Conservation (phyloP, 2,329 filamentous ascomycete genomes). For the Cladosporium sp. region DNA sequence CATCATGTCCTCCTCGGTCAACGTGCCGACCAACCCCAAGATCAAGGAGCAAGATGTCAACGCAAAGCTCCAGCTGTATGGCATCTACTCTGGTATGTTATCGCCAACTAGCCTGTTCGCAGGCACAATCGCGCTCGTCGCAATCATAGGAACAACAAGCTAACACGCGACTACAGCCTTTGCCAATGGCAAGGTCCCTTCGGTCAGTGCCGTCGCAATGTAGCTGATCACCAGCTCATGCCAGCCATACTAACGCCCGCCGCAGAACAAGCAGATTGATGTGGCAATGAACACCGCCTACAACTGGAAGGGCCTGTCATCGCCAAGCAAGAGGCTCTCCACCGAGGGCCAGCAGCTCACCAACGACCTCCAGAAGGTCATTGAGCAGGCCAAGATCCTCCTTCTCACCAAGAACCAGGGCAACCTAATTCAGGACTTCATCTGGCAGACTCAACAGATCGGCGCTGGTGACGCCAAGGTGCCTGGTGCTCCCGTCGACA, state of each 20-base stretch:
- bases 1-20: slow-evolving; percentile 54
- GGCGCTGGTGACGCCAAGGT: slow-evolving; percentile 62
- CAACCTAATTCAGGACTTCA: slow-evolving; percentile 92
- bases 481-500: slow-evolving; percentile 70
- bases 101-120: not conserved
- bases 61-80: slow-evolving; percentile 91
- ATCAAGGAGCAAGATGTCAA: slow-evolving; percentile 84
- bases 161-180: slow-evolving; percentile 62
- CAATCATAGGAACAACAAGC: not conserved
- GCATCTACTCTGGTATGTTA: slow-evolving; percentile 69
- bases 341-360: slow-evolving; percentile 79
- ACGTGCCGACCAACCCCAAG: slow-evolving; percentile 72
- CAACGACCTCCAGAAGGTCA: slow-evolving; percentile 73
- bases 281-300: slow-evolving; percentile 89
- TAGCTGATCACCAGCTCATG: not conserved
- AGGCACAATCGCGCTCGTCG: not conserved
- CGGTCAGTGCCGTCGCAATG: slow-evolving; percentile 57
- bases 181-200: slow-evolving; percentile 84
- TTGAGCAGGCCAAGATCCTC: slow-evolving; percentile 81
- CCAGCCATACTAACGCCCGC: slow-evolving; percentile 23
- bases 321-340: slow-evolving; percentile 76
- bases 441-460: slow-evolving; percentile 86
- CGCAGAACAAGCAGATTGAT: slow-evolving; percentile 90
- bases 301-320: slow-evolving; percentile 67
- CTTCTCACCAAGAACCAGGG: slow-evolving; percentile 93